Evolutionary conservation across 2,329 filamentous ascomycete genomes (phyloP).

Genomic region (Lachnellula suecica): DNA sequence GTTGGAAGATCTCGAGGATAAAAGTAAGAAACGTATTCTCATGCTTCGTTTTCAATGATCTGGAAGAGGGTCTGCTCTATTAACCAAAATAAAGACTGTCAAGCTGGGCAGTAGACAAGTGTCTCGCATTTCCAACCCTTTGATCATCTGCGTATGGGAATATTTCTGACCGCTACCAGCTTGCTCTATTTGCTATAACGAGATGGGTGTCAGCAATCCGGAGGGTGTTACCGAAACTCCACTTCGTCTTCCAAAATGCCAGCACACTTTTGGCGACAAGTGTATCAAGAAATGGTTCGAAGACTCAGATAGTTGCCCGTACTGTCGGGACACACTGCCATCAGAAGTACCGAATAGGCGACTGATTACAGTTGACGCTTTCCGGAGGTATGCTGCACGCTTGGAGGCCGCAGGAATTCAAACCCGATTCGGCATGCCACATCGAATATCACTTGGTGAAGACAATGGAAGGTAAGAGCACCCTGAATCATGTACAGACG

Average conservation of each 20-base stretch:
- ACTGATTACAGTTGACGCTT: conserved; percentile 4
- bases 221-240: conserved; percentile 58
- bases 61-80: too few species aligned
- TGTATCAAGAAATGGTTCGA: conserved; percentile 67
- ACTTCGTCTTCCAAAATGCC: conserved; percentile 59
- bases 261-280: conserved; percentile 62
- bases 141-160: background rate
- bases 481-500: background rate
- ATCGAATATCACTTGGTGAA: background rate
- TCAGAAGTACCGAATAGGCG: conserved; percentile 40
- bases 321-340: conserved; percentile 61
- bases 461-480: conserved; percentile 1
- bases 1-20: conserved; percentile 25
- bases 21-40: conserved; percentile 34
- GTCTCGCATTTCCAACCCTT: background rate
- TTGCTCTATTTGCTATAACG: conserved; percentile 65
- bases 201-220: conserved; percentile 55
- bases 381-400: too few species aligned
- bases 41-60: background rate
- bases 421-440: background rate
- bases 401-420: too few species aligned
- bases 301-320: conserved; percentile 62
- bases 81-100: too few species aligned
- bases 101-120: too few species aligned
- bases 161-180: conserved; percentile 37